Conservation (phyloP, 2,329 filamentous ascomycete species). For the Alternaria conjuncta region DNA sequence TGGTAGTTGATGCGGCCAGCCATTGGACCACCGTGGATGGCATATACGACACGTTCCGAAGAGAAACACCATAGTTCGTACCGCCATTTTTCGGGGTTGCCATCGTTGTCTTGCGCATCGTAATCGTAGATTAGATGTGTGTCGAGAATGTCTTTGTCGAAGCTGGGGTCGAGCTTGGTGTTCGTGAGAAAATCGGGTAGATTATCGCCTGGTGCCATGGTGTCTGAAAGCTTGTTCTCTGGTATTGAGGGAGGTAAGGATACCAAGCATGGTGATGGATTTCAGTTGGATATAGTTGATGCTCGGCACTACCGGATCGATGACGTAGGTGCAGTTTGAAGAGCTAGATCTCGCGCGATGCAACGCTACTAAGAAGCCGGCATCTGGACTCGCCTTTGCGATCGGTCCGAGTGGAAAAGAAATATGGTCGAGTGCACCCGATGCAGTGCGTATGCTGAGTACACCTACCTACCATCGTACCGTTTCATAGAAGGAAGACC, state of each 20-base stretch:
- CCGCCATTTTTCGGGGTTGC: constrained; percentile 64
- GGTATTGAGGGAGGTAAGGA: background rate
- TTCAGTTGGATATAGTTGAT: background rate
- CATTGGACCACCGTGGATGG: constrained; percentile 66
- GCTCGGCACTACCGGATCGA: background rate
- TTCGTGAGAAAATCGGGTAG: constrained; percentile 38
- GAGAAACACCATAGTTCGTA: constrained; percentile 69
- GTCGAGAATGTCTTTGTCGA: constrained; percentile 60
- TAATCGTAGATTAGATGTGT: constrained; percentile 66
- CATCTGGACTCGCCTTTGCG: background rate
- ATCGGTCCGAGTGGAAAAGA: background rate
- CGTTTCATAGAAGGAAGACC: background rate
- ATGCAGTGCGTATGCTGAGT: background rate
- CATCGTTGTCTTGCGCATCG: constrained; percentile 54
- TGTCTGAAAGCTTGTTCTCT: background rate
- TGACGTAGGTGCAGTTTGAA: background rate
- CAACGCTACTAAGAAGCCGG: background rate
- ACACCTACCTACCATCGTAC: background rate
- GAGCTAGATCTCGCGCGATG: background rate
- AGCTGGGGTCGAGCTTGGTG: constrained; percentile 41
- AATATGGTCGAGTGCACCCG: background rate
- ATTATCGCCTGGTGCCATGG: constrained; percentile 31
- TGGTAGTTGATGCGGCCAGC: constrained; percentile 59
- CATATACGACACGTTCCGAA: constrained; percentile 61
- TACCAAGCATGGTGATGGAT: background rate